Evolutionary conservation across 208 protist species (phyloP), one percentile per base, ranked within the genome.

Genomic region (Trypanosoma grayi): DNA sequence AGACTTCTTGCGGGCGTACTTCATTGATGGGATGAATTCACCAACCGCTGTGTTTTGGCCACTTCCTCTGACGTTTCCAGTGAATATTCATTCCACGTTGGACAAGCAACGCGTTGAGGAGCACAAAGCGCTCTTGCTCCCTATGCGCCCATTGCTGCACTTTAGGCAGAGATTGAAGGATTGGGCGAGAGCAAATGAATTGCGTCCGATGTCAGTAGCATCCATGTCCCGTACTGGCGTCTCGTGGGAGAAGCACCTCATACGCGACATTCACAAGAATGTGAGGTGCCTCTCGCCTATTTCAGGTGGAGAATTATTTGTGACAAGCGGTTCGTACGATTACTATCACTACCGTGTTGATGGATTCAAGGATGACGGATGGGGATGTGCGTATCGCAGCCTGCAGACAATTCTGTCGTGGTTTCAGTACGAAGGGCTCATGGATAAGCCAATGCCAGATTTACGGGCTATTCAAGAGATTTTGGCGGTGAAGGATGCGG

Each of bases 281-380:
- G 47, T 84, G n/a, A 66, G 62, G 3, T 52, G 68, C 10, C 39
- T 47, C 2, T 66, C 65, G 2, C 31, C 39, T 5, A 70, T 92
- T 37, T 27, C 13, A 1, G 80, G 83, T 0, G 81, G 74, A 5
- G 68, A 77, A 27, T 75, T 62, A 24, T 66, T 64, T 24, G 3
- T 92, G 34, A 79, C 87, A 3, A 83, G 78, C 25, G 93, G 94
- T 0, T 46, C 58, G 2, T 98, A 98, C 60, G 90, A 97, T 31
- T 98, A 98, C 55, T 98, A 97, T 65, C 96, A 98, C 75, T 98
- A 98, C 79, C 78, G 81, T 22, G 87, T 97, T 22, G 95, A 98
- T 74, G 79, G 83, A 11, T 94, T 96, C 40, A 78, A 89, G 51
- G 96, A 98, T 56, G 79, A 97, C 57, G 95, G 95, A 1, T 98